phyloP scores from a whole-genome alignment of 148 eudicot species.

The Hydrangea macrophylla region DNA sequence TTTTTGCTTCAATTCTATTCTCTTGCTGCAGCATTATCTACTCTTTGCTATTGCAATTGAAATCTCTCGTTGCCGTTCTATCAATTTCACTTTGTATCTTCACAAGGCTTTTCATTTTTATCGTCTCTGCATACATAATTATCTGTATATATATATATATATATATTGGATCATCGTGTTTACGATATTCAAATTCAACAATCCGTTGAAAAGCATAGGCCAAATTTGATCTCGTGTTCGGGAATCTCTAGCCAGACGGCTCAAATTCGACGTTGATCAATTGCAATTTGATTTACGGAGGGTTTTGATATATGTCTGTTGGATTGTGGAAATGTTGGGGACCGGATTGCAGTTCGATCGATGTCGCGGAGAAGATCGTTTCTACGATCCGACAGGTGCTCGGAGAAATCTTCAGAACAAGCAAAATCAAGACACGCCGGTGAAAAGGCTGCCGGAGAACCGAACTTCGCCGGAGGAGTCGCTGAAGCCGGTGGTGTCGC shows the following conservation, averaged over 20 bases:
- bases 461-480: slow-evolving; percentile 17
- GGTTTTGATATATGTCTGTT: background rate
- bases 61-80: background rate
- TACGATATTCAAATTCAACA: background rate
- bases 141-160: background rate
- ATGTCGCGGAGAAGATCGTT: slow-evolving; percentile 52
- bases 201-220: slow-evolving; percentile 1
- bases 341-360: slow-evolving; percentile 62
- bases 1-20: too few species aligned
- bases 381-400: slow-evolving; percentile 43
- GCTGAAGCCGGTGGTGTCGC: slow-evolving; percentile 21
- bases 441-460: too few species aligned
- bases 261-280: slow-evolving; percentile 3
- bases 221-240: slow-evolving; percentile 5
- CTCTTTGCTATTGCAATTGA: too few species aligned
- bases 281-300: background rate
- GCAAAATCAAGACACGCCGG: slow-evolving; percentile 24
- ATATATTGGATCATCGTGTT: background rate
- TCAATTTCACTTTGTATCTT: background rate
- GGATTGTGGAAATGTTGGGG: slow-evolving; percentile 48
- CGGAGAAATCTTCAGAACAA: slow-evolving; percentile 35
- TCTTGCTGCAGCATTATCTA: too few species aligned
- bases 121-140: background rate
- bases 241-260: slow-evolving; percentile 1
- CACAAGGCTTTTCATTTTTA: background rate